phyloP scores from a whole-genome alignment of 257 asterid genomes.

The Solanum neorickii region DNA sequence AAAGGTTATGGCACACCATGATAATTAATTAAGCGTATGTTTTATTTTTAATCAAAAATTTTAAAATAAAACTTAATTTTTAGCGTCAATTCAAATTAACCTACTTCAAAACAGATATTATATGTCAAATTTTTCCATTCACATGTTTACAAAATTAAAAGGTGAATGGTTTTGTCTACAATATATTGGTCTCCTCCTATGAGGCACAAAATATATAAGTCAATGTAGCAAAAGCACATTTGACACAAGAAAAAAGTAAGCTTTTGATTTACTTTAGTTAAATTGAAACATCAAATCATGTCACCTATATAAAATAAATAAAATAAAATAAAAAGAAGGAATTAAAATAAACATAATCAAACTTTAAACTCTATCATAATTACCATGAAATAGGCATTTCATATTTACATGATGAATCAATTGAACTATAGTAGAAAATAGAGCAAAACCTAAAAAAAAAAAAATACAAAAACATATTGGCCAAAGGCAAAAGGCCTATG shows the following conservation, averaged over 20 bases:
- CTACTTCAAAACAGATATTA: background rate
- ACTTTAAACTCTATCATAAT: background rate
- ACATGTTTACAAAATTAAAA: background rate
- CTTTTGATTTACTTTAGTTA: background rate
- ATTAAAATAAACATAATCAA: background rate
- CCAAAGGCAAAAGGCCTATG: slow-evolving; percentile 1
- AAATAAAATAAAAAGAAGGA: background rate
- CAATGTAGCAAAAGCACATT: background rate
- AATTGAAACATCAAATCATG: slow-evolving; percentile 10
- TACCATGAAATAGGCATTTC: background rate
- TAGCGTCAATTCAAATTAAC: no score
- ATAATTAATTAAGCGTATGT: background rate
- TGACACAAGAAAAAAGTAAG: background rate
- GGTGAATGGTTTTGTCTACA: background rate
- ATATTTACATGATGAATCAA: background rate
- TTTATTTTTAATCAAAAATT: background rate
- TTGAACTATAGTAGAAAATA: background rate
- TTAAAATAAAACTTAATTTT: no score
- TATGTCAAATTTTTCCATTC: background rate
- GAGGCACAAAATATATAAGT: slow-evolving; percentile 2
- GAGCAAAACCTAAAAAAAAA: slow-evolving; percentile 2
- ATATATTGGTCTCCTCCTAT: slow-evolving; percentile 4
- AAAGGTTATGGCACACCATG: background rate
- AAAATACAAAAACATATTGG: background rate
- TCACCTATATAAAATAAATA: background rate